A percentile compares a stretch with the other conserved stretches of the same genome.
phyloP scores from a whole-genome alignment of 2,329 filamentous ascomycete species.

The Metarhizium guizhouense region DNA sequence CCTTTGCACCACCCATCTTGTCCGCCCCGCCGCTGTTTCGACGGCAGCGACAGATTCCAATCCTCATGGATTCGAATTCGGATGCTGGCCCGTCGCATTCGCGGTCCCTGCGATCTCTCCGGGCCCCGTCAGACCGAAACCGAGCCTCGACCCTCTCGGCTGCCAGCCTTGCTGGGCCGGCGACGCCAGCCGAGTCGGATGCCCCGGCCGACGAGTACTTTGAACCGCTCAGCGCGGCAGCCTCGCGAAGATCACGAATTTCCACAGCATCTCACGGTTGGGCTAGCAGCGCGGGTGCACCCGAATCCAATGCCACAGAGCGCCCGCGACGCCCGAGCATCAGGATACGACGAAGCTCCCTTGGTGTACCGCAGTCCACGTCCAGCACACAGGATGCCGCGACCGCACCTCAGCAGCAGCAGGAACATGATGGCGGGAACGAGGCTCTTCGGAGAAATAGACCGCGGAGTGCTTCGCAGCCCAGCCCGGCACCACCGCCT shows the following conservation, averaged over 20 bases:
- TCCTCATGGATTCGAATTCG: slow-evolving; percentile 4
- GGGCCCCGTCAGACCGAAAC: slow-evolving; percentile 1
- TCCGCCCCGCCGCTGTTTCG: neutral
- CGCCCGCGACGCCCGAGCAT: slow-evolving; percentile 14
- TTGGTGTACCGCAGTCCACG: neutral
- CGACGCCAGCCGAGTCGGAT: slow-evolving; percentile 1
- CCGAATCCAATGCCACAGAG: neutral
- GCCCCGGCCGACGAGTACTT: slow-evolving; percentile 3
- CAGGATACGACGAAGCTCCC: slow-evolving; percentile 12
- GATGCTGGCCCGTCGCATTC: slow-evolving; percentile 1
- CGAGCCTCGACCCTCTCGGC: neutral
- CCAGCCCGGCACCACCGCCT: slow-evolving; percentile 15
- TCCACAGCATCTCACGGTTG: slow-evolving; percentile 5
- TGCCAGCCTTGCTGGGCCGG: neutral
- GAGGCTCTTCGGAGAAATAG: slow-evolving; percentile 9
- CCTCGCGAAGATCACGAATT: slow-evolving; percentile 3
- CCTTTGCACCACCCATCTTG: neutral
- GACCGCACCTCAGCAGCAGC: neutral
- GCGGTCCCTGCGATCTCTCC: neutral
- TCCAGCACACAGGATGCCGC: neutral
- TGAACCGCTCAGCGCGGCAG: neutral
- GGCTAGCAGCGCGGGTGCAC: neutral
- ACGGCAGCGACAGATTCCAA: neutral
- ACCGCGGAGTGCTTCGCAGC: slow-evolving; percentile 28
- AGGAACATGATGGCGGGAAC: neutral